Evolutionary conservation across 2,329 filamentous ascomycete species (phyloP), one percentile per base, ranked within the genome.

Genomic region (Trichoderma aggressivum): DNA sequence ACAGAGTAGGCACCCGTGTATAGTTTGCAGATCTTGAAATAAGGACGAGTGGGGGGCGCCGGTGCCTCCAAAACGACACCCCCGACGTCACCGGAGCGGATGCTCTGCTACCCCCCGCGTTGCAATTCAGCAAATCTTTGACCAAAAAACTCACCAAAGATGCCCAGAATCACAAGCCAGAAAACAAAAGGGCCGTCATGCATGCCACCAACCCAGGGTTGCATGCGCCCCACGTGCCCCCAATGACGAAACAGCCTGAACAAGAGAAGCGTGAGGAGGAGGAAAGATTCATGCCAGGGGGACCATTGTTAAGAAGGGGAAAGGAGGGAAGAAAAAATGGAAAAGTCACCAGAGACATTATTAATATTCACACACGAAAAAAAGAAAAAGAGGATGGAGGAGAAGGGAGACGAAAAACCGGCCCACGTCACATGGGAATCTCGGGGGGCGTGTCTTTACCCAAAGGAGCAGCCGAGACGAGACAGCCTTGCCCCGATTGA

Each of bases 161-260:
- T 8, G 32, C 32, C 58, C 30, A 61, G 16, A 62, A 47, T 59
- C 56, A 59, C 56, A 59, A 59, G 56, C 56, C 56, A 64, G 21
- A 50, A 32, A 21, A 34, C 5, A 24, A 61, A 61, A 26, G 21
- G 21, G 32, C 58, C 32, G 36, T 26, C 34, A 47, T 62, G 43
- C 43, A 63, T 50, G 28, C 43, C 67, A 43, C 67, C 56, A 63
- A 70, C 67, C 67, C 59, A 63, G 67, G 67, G 47, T 70, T 43
- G 53, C 55, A 63, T 43, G 58, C 21, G 47, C 67, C 67, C 67
- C 67, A 70, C 67, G 67, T 69, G 65, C 65, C 39, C 39, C 50
- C 50, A 56, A 63, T 63, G 58, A 63, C 59, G 67, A 70, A 62
- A 70, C 43, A 34, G 18, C 24, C 21, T 43, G 16, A 60, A 53